A percentile compares a stretch with the other conserved stretches of the same genome.
Conservation (phyloP, 805 yeast genomes). For the Lipomyces spencermartinsiae region DNA sequence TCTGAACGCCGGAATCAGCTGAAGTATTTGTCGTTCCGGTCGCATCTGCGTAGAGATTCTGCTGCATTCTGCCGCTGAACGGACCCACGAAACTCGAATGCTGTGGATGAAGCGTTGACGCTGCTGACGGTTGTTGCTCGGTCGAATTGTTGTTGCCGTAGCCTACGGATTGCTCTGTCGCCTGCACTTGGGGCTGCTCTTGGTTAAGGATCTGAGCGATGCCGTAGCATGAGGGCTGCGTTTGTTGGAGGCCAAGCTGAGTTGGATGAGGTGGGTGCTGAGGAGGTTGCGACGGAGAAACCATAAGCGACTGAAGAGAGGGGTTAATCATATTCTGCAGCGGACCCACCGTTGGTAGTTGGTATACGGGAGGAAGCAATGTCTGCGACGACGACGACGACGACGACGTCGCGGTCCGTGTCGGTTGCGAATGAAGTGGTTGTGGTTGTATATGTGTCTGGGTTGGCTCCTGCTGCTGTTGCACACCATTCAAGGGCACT, state of each 20-base stretch:
- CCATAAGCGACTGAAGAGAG: conserved; percentile 4
- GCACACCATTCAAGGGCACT: neutral
- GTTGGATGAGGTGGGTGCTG: neutral
- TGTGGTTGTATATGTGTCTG: neutral
- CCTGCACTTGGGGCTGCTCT: neutral
- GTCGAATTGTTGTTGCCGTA: conserved; percentile 5
- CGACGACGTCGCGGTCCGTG: conserved; percentile 8
- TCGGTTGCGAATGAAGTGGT: neutral
- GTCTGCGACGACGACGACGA: neutral
- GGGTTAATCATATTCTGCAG: conserved; percentile 3
- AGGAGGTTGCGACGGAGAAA: neutral
- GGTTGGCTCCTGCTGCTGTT: conserved; percentile 7
- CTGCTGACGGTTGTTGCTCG: conserved; percentile 11
- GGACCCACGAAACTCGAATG: neutral
- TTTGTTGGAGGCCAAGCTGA: neutral
- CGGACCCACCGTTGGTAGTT: conserved; percentile 20
- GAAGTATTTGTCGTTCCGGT: neutral
- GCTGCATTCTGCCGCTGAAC: neutral
- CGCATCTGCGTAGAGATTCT: neutral
- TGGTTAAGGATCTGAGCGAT: conserved; percentile 12
- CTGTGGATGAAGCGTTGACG: conserved; percentile 19
- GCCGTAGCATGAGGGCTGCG: neutral
- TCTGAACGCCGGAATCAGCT: conserved; percentile 19
- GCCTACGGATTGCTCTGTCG: neutral
- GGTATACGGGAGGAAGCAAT: conserved; percentile 23